Base-by-base conservation (phyloP, 2,329 filamentous ascomycete genomes). In the Madurella mycetomatis region DNA sequence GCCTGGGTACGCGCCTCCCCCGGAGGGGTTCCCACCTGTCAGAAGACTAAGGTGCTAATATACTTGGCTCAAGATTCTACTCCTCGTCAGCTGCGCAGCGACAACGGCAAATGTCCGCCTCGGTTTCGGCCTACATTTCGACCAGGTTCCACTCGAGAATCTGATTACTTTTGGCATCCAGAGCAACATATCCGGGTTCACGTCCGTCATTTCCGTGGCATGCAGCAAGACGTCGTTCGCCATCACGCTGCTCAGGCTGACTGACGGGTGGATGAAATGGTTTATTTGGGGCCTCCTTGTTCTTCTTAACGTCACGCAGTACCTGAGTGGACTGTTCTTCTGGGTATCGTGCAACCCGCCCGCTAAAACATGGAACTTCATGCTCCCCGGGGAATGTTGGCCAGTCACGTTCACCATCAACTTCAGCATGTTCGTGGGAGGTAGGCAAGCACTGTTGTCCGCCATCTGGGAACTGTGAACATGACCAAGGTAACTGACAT, bases 151-250 rank as follows among this genome's bases (percentile, higher is more conserved):
- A 5, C 4, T 51, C 2, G 53, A 51, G n/a, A 62, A 64, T 41
- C 18, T 58, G 39, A 2, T 32, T 2, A 42, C 40, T 8, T 43
- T 62, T 15, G 51, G 50, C 12, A 44, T 62, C 51, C 46, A 53
- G 40, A 60, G 59, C 49, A 59, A 57, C 50, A 49, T 62, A 13
- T 56, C 59, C 12, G 62, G 62, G 31, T 65, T 64, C 49, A 62
- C 66, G 49, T 67, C 65, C 13, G 63, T 70, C 46, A 54, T 67
- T 15, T 65, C 65, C 1, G 66, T 69, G 12, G 62, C 64, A 1
- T 64, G 63, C 57, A 70, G 69, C 61, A 74, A 74, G 60, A 72
- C 70, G 1, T 71, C 70, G 1, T 72, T 73, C 51, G 70, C 64
- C 9, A 56, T 72, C 17, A 72, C 69, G 5, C 62, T 72, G 40